Conservation (phyloP, 441 rosid genomes). For the Metrosideros polymorpha region DNA sequence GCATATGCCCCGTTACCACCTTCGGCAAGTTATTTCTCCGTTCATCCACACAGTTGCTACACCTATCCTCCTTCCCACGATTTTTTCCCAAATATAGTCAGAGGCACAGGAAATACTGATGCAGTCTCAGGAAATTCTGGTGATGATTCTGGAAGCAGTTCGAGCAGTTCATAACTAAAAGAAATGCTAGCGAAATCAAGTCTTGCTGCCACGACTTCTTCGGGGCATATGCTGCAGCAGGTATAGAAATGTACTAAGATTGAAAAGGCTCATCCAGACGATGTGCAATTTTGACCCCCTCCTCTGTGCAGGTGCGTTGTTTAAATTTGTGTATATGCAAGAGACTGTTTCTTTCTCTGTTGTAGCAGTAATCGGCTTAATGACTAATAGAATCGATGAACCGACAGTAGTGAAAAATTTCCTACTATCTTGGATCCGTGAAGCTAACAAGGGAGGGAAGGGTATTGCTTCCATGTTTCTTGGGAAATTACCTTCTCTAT, state of each 20-base stretch:
- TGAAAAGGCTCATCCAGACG: not conserved
- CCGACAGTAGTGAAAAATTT: not conserved
- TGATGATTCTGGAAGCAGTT: slow-evolving; percentile 29
- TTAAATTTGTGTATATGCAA: not conserved
- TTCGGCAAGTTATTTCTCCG: slow-evolving; percentile 18
- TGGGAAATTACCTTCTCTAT: not conserved
- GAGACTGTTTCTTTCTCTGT: not conserved
- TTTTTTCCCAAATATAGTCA: slow-evolving; percentile 8
- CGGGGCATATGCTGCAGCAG: not conserved
- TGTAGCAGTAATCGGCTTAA: not conserved
- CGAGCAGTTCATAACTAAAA: slow-evolving; percentile 27
- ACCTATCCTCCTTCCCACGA: slow-evolving; percentile 14
- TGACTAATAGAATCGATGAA: not conserved
- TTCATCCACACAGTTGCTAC: slow-evolving; percentile 24
- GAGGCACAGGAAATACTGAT: slow-evolving; percentile 10
- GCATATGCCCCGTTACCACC: slow-evolving; percentile 28
- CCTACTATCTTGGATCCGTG: not conserved
- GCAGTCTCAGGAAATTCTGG: slow-evolving; percentile 13
- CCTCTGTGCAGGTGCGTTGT: not conserved
- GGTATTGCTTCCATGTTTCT: not conserved
- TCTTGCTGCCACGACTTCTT: not conserved
- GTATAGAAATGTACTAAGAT: not conserved
- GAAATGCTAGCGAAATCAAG: not conserved
- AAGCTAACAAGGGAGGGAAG: not conserved
- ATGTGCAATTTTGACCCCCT: not conserved